Conservation (phyloP, 2,329 filamentous ascomycete genomes). For the Bertia moriformis region DNA sequence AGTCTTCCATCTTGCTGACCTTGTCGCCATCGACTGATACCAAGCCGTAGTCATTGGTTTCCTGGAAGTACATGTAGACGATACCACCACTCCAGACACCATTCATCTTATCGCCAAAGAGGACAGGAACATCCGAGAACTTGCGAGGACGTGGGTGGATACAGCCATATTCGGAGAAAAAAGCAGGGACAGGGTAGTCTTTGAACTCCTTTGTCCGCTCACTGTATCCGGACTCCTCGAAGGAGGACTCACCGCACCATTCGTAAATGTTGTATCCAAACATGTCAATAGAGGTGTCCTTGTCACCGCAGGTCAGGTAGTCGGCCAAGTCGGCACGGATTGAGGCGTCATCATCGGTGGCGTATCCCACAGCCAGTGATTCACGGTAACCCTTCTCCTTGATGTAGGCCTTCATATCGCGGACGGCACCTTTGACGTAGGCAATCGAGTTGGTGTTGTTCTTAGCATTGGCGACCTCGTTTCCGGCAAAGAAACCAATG, state of each 20-base stretch:
- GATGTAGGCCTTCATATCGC: conserved; percentile 58
- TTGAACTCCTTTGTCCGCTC: conserved; percentile 41
- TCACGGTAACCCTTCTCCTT: conserved; percentile 33
- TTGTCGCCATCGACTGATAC: conserved; percentile 19
- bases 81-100: conserved; percentile 39
- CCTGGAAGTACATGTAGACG: conserved; percentile 32
- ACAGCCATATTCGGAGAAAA: conserved; percentile 56
- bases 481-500: conserved; percentile 52
- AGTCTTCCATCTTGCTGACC: conserved; percentile 40
- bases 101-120: conserved; percentile 47
- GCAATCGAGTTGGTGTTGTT: conserved; percentile 39
- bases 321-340: conserved; percentile 43
- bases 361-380: conserved; percentile 52
- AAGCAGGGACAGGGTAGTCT: conserved; percentile 42
- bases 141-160: conserved; percentile 38
- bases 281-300: conserved; percentile 36
- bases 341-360: conserved; percentile 48
- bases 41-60: conserved; percentile 25
- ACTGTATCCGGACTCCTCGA: conserved; percentile 36
- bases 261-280: conserved; percentile 56
- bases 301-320: conserved; percentile 41
- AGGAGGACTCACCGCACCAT: conserved; percentile 49
- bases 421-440: conserved; percentile 36
- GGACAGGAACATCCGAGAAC: conserved; percentile 44
- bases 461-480: conserved; percentile 53